phyloP scores from a whole-genome alignment of 1,284 basidiomycete genomes.

The Leccinum ponderosum region DNA sequence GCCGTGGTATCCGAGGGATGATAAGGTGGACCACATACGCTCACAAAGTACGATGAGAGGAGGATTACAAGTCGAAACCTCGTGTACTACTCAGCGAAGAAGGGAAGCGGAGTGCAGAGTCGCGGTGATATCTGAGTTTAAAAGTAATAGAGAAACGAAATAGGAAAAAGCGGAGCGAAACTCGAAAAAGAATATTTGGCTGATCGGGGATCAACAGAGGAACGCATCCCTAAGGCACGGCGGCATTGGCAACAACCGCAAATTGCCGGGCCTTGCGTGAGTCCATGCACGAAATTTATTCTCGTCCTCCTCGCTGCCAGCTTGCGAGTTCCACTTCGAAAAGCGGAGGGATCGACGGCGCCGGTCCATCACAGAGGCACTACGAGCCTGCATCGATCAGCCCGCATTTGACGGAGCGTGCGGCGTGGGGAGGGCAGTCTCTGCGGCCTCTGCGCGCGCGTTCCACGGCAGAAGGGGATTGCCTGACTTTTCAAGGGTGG shows the following conservation, averaged over 20 bases:
- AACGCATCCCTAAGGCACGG: constrained; percentile 34
- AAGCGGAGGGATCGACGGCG: constrained; percentile 1
- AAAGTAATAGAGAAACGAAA: constrained; percentile 18
- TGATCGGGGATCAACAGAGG: constrained; percentile 39
- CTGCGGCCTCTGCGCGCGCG: constrained; percentile 1
- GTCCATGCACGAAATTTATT: background rate
- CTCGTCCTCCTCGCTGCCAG: background rate
- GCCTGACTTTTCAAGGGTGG: constrained; percentile 7
- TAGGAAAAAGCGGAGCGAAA: constrained; percentile 32
- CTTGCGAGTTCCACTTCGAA: background rate
- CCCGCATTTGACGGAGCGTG: background rate
- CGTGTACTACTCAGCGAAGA: constrained; percentile 15
- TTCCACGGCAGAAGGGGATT: constrained; percentile 24
- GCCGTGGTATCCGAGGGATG: constrained; percentile 23
- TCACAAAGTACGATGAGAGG: constrained; percentile 7
- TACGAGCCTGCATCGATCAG: background rate
- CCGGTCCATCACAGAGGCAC: background rate
- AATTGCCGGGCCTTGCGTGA: constrained; percentile 23
- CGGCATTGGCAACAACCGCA: constrained; percentile 30
- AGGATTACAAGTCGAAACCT: background rate
- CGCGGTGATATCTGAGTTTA: constrained; percentile 30
- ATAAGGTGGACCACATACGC: background rate
- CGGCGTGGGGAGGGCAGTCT: background rate
- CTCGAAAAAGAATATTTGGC: constrained; percentile 33
- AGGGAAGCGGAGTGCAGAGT: constrained; percentile 11